Percentiles rank a stretch among this genome's conserved stretches.
phyloP scores from a whole-genome alignment of 345 rosid genomes.

The Boechera stricta region DNA sequence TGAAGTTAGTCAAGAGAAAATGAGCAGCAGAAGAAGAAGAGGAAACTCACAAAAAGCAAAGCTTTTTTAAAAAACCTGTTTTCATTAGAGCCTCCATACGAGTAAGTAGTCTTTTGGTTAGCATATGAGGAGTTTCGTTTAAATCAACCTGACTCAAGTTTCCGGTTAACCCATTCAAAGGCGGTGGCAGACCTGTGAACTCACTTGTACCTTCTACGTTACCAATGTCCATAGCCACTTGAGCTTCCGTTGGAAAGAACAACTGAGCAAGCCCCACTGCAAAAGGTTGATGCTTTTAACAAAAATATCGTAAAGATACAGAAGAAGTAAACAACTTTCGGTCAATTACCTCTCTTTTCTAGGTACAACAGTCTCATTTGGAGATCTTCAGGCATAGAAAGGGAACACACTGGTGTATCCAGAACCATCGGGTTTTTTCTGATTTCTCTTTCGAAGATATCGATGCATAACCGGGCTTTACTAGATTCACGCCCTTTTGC shows the following conservation, averaged over 20 bases:
- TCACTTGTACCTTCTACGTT: conserved; percentile 72
- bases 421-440: conserved; percentile 71
- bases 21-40: not conserved
- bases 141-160: conserved; percentile 85
- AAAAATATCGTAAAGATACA: not conserved
- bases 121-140: conserved; percentile 86
- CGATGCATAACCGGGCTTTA: conserved; percentile 78
- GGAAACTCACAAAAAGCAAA: not conserved
- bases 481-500: conserved; percentile 81
- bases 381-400: conserved; percentile 69
- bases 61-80: conserved; percentile 60
- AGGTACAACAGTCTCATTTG: conserved; percentile 88
- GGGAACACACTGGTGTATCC: conserved; percentile 53
- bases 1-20: conserved; percentile 9
- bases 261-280: conserved; percentile 90
- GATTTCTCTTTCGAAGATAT: conserved; percentile 90
- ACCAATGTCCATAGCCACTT: conserved; percentile 92
- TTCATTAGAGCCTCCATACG: conserved; percentile 86
- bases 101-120: conserved; percentile 64
- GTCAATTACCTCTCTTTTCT: conserved; percentile 85
- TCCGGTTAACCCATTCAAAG: conserved; percentile 62
- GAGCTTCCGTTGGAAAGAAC: conserved; percentile 92
- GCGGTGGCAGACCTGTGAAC: conserved; percentile 60
- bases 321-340: not conserved
- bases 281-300: conserved; percentile 6